A percentile compares a stretch with the other conserved stretches of the same genome.
Evolutionary conservation across 208 protist species (phyloP).

Genomic region (Leishmania gerbilli): DNA sequence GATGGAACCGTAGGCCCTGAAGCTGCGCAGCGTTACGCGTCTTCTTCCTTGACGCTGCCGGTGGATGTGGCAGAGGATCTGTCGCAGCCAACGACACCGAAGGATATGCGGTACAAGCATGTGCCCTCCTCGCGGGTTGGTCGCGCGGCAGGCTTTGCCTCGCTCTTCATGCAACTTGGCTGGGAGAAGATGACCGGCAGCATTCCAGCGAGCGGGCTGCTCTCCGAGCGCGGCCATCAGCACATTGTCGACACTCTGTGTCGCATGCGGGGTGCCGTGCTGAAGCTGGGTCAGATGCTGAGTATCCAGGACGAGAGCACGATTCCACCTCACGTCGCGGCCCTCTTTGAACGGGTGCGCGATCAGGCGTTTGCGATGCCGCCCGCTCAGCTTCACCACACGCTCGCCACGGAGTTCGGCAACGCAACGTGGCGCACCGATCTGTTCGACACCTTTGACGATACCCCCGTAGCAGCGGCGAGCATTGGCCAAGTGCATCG

Average conservation of each 20-base stretch:
- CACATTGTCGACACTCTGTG: slow-evolving; percentile 94
- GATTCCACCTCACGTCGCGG: slow-evolving; percentile 72
- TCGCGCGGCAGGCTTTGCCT: slow-evolving; percentile 68
- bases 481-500: slow-evolving; percentile 96
- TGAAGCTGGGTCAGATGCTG: slow-evolving; percentile 98
- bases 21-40: background rate
- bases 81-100: slow-evolving; percentile 1
- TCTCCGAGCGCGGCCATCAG: slow-evolving; percentile 59
- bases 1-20: background rate
- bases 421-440: slow-evolving; percentile 49
- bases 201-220: slow-evolving; percentile 34
- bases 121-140: slow-evolving; percentile 64
- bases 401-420: slow-evolving; percentile 47
- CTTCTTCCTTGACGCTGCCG: slow-evolving; percentile 9
- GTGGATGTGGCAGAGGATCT: slow-evolving; percentile 18
- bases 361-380: slow-evolving; percentile 91
- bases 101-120: slow-evolving; percentile 41
- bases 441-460: slow-evolving; percentile 85
- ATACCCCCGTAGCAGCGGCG: slow-evolving; percentile 93
- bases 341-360: slow-evolving; percentile 80
- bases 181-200: slow-evolving; percentile 59
- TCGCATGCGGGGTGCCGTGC: slow-evolving; percentile 91
- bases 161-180: slow-evolving; percentile 65
- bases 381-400: slow-evolving; percentile 54
- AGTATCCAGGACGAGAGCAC: slow-evolving; percentile 89